Base-by-base conservation (phyloP, 768 basidiomycete species). In the Agrocybe pediades region DNA sequence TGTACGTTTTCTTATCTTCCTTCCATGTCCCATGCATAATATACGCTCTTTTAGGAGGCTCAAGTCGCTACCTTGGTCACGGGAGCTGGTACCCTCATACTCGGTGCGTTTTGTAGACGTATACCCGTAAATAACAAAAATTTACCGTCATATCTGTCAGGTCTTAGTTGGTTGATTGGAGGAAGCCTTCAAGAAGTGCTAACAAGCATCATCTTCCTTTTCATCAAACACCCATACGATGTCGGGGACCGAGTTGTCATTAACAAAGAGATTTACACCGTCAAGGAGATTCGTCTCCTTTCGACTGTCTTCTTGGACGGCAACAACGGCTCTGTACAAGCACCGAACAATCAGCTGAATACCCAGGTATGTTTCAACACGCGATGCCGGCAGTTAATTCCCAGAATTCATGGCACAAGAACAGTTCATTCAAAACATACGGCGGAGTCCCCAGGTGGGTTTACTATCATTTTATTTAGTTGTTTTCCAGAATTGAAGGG, bases 121-220 rank as follows among this genome's bases (percentile, higher is more conserved):
- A 25, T 26, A 2, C 25, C 2, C 23, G 23, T 20, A 25, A 1
- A 48, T 36, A 15, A 11, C 9, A 40, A 23, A 20, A 16, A 2
- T 20, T 15, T 20, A 27, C 19, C 24, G 9, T 51, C 59, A 51
- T 49, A 26, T 45, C 43, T 20, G 27, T n/a, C 51, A 85, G 86
- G 86, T 62, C 75, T 93, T 41, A 89, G 88, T 57, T 94, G 92
- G 92, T 82, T 94, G 51, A 92, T 95, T 60, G 94, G 93, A 33
- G 76, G 78, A 41, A 89, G 85, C 49, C 76, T 90, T 55, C 83
- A 90, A 57, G 91, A 94, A 68, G 84, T 95, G 41, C 76, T 95
- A 51, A 84, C 84, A 4, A 87, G 87, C 53, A 91, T 94, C 67
- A 93, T 95, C 64, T 95, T 97, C 80, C 76, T 97, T 24, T 95